These are phyloP conservation scores for Telfairia occidentalis DNA, from an alignment of 331 rosid genomes.

Conservation along the genomic window DNA sequence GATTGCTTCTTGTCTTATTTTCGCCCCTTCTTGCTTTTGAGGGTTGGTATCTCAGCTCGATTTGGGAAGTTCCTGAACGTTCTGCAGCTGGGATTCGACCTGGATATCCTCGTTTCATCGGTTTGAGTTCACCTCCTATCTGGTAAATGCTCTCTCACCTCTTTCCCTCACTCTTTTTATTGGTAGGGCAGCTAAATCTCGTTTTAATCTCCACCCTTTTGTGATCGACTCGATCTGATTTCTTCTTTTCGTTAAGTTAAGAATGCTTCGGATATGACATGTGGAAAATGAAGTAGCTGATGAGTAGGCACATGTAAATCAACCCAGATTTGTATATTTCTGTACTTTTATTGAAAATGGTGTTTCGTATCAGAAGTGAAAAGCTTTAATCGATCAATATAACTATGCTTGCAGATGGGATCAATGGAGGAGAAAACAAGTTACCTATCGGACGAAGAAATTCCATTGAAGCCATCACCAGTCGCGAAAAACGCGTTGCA, in stretches of 20 bases:
- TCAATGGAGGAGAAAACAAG: conserved; percentile 29
- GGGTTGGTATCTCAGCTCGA: conserved; percentile 10
- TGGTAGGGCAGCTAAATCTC: background rate
- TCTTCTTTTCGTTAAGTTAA: background rate
- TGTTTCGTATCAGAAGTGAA: background rate
- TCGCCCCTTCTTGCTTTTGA: conserved; percentile 1
- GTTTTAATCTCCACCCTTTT: background rate
- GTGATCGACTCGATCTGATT: conserved; percentile 2
- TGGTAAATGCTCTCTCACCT: background rate
- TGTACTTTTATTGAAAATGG: background rate
- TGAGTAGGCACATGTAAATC: background rate
- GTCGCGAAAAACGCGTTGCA: conserved; percentile 23
- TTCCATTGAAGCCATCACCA: conserved; percentile 30
- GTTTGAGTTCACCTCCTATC: background rate
- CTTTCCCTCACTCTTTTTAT: background rate
- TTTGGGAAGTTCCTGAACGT: background rate
- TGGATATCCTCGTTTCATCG: background rate
- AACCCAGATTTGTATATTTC: background rate
- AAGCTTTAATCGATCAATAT: conserved; percentile 1
- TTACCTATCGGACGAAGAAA: conserved; percentile 41
- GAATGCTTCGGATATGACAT: background rate
- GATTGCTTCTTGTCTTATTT: background rate
- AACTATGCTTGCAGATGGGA: conserved; percentile 34
- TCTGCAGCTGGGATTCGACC: conserved; percentile 5
- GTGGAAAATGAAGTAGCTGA: conserved; percentile 3